phyloP scores from a whole-genome alignment of 2,329 filamentous ascomycete genomes.

The Arthroderma sp. region DNA sequence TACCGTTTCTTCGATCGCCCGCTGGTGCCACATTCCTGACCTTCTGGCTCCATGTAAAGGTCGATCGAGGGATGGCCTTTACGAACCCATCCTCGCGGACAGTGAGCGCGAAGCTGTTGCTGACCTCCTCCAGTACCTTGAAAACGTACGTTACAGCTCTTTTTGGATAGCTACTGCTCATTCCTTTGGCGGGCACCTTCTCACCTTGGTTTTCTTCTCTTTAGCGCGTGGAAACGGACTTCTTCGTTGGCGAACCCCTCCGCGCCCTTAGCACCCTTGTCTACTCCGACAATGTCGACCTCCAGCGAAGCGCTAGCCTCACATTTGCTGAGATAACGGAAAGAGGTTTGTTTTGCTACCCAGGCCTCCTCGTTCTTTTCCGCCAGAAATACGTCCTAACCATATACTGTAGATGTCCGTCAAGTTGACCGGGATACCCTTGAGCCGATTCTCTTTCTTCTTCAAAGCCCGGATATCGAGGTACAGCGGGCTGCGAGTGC shows the following conservation, averaged over 20 bases:
- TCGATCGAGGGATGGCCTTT: conserved; percentile 66
- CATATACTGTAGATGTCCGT: conserved; percentile 59
- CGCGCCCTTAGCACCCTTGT: conserved; percentile 89
- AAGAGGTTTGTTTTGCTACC: conserved; percentile 50
- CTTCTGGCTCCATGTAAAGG: conserved; percentile 39
- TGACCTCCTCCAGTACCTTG: conserved; percentile 85
- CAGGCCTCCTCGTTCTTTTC: background rate
- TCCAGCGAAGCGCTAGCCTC: conserved; percentile 91
- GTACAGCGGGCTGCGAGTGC: conserved; percentile 94
- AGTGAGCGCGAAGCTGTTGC: conserved; percentile 95
- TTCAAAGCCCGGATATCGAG: conserved; percentile 91
- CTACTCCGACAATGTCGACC: conserved; percentile 96
- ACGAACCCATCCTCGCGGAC: conserved; percentile 81
- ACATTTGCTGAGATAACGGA: conserved; percentile 99
- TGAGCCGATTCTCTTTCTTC: conserved; percentile 85
- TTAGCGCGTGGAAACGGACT: conserved; percentile 90
- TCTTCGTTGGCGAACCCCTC: conserved; percentile 91
- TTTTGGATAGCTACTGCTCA: background rate
- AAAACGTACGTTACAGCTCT: conserved; percentile 56
- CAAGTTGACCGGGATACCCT: conserved; percentile 92
- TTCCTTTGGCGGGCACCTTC: background rate
- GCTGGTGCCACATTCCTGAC: conserved; percentile 32
- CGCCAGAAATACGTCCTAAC: background rate
- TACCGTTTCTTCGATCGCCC: conserved; percentile 20
- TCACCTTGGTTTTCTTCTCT: conserved; percentile 1